phyloP scores from a whole-genome alignment of 805 yeast species.

The Candida endomychidarum region DNA sequence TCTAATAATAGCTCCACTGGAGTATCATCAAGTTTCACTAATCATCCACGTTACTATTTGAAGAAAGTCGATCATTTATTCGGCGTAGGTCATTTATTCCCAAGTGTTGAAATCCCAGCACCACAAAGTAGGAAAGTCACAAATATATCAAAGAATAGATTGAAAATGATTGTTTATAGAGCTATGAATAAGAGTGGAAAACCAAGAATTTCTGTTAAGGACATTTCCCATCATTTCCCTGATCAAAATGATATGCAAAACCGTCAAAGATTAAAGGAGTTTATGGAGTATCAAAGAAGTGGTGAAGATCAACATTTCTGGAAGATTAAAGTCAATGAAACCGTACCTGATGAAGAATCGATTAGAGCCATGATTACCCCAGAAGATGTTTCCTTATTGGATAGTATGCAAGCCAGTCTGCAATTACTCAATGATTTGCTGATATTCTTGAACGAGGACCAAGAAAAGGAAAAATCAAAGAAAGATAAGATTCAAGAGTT shows the following conservation, averaged over 20 bases:
- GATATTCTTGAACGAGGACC: constrained; percentile 38
- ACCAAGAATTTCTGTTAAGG: constrained; percentile 78
- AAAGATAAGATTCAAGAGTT: constrained; percentile 26
- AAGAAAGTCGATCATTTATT: constrained; percentile 71
- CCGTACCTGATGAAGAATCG: constrained; percentile 72
- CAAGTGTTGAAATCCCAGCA: constrained; percentile 94
- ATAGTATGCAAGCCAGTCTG: constrained; percentile 92
- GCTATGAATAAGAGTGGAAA: constrained; percentile 74
- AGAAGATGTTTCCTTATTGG: constrained; percentile 83
- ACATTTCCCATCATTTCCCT: constrained; percentile 89
- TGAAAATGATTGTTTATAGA: constrained; percentile 91
- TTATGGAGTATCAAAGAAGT: constrained; percentile 93
- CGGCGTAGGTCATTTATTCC: constrained; percentile 89
- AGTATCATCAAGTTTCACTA: constrained; percentile 36
- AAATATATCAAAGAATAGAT: constrained; percentile 83
- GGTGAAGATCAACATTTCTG: constrained; percentile 91
- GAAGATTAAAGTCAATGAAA: constrained; percentile 68
- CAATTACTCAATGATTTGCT: constrained; percentile 81
- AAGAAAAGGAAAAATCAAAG: constrained; percentile 18
- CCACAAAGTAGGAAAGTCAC: constrained; percentile 97
- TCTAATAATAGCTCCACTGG: constrained; percentile 37
- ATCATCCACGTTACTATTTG: constrained; percentile 65
- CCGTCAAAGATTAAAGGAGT: constrained; percentile 91
- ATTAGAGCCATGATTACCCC: constrained; percentile 85
- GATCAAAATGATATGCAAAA: constrained; percentile 98